Conservation (phyloP, 1,284 basidiomycete genomes). For the Neolentinus lepideus region DNA sequence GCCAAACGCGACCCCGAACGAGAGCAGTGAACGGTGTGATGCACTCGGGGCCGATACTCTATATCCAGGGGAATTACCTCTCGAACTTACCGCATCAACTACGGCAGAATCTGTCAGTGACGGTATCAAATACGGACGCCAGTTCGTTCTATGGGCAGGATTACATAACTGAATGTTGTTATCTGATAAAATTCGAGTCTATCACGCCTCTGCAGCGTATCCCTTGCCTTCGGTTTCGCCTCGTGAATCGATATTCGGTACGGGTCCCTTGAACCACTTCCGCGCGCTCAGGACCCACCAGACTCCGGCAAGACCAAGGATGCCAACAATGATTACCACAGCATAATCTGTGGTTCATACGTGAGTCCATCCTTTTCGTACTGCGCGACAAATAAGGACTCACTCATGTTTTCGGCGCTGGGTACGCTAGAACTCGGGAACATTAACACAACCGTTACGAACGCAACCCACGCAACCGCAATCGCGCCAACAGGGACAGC, state of each 20-base stretch:
- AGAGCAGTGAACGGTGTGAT: no score
- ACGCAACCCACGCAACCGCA: constrained; percentile 54
- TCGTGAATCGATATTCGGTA: constrained; percentile 33
- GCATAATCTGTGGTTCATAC: constrained; percentile 38
- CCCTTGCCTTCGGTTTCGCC: not conserved
- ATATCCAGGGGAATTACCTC: no score
- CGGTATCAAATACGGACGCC: no score
- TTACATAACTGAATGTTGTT: no score
- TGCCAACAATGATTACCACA: constrained; percentile 46
- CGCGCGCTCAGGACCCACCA: constrained; percentile 54
- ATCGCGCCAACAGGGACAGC: constrained; percentile 42
- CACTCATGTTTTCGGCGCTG: constrained; percentile 40
- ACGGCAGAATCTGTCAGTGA: no score
- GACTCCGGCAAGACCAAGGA: constrained; percentile 46
- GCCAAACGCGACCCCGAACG: no score
- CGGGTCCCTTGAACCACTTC: constrained; percentile 57
- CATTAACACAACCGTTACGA: constrained; percentile 46
- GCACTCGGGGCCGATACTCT: no score
- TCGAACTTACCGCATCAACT: no score
- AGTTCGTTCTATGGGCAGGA: no score
- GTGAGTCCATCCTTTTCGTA: not conserved
- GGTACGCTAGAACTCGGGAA: constrained; percentile 40
- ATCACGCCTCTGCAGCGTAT: not conserved
- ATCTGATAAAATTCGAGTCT: no score
- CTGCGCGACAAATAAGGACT: constrained; percentile 10